These are phyloP conservation scores for Coniochaeta sp. DNA, from an alignment of 2,329 filamentous ascomycete species.

Conservation along the genomic window DNA sequence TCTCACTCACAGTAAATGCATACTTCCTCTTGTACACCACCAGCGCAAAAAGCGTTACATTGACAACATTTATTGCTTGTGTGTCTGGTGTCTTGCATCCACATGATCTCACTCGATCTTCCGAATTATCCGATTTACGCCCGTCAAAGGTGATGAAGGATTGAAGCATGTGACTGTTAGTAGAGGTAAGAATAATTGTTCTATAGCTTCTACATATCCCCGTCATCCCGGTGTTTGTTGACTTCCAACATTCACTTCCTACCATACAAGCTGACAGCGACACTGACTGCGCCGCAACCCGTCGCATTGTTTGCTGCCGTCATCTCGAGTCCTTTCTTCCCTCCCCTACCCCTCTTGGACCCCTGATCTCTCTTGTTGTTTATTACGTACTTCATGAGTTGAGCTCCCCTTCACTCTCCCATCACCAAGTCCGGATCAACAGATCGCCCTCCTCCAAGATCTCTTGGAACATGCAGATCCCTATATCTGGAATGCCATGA, in stretches of 20 bases:
- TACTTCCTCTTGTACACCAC: too few relatives aligned
- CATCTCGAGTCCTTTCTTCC: too few relatives aligned
- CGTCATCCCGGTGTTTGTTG: background rate
- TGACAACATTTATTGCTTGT: too few relatives aligned
- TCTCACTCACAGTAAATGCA: too few relatives aligned
- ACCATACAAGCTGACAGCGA: too few relatives aligned
- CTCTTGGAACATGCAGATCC: background rate
- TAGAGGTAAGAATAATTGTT: background rate
- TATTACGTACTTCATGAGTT: too few relatives aligned
- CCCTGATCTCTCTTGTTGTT: too few relatives aligned
- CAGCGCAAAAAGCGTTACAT: background rate
- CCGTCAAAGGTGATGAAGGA: background rate
- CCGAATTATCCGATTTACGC: background rate
- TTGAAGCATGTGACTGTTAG: background rate
- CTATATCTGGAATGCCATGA: slow-evolving; percentile 1
- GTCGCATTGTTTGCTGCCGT: background rate
- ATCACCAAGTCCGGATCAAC: too few relatives aligned
- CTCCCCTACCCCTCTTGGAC: too few relatives aligned
- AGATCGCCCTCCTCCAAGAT: background rate
- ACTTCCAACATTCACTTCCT: too few relatives aligned
- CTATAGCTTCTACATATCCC: too few relatives aligned
- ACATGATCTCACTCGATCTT: background rate
- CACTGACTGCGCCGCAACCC: background rate
- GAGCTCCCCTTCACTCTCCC: too few relatives aligned
- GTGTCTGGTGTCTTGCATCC: background rate